phyloP scores from a whole-genome alignment of 306 rosid species.

The Vigna reflexopilosa region DNA sequence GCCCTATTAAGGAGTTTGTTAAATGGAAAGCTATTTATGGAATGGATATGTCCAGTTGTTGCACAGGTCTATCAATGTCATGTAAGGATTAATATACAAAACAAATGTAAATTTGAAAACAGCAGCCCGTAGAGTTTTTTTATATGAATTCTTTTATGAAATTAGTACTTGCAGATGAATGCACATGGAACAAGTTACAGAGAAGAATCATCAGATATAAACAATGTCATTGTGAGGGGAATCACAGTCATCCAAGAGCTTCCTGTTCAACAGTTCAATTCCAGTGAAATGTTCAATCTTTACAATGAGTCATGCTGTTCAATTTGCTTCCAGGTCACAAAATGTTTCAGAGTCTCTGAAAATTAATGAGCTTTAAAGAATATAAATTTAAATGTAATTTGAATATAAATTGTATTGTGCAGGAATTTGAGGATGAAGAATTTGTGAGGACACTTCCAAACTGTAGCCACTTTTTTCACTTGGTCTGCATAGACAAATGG shows the following conservation, averaged over 20 bases:
- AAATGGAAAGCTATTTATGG: slow-evolving; percentile 40
- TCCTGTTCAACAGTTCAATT: slow-evolving; percentile 34
- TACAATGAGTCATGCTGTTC: slow-evolving; percentile 46
- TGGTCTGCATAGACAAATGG: slow-evolving; percentile 43
- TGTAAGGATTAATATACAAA: background rate
- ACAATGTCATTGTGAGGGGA: background rate
- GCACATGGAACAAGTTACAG: slow-evolving; percentile 34
- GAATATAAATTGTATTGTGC: background rate
- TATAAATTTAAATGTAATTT: too few species aligned
- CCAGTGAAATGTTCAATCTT: background rate
- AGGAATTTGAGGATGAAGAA: slow-evolving; percentile 44
- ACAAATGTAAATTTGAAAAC: background rate
- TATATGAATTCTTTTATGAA: background rate
- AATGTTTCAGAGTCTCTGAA: too few species aligned
- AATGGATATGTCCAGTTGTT: slow-evolving; percentile 41
- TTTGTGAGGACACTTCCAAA: slow-evolving; percentile 38
- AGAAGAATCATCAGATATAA: slow-evolving; percentile 36
- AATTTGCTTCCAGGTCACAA: slow-evolving; percentile 43
- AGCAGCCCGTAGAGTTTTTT: background rate
- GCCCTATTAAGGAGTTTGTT: slow-evolving; percentile 28
- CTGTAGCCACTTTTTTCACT: slow-evolving; percentile 44
- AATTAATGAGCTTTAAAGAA: too few species aligned
- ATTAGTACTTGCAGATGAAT: slow-evolving; percentile 10
- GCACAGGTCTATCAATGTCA: slow-evolving; percentile 42
- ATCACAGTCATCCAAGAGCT: slow-evolving; percentile 19